Conservation (phyloP, 306 rosid genomes). For the Rosa lucieae region DNA sequence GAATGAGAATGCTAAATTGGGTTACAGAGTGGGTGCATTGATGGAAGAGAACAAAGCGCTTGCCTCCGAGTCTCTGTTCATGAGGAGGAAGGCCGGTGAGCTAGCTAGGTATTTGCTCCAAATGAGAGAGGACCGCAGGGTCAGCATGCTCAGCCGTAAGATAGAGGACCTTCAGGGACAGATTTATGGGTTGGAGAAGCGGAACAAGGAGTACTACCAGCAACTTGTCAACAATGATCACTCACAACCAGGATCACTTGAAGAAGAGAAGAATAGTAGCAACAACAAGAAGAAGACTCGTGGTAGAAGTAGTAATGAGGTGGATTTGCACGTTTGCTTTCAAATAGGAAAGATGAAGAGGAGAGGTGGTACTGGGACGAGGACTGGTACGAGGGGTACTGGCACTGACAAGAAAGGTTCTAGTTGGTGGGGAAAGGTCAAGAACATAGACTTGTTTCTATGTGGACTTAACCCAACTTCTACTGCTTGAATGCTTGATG, state of each 20-base stretch:
- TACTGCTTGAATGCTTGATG: conserved; percentile 14
- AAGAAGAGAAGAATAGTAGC: background rate
- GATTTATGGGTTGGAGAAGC: conserved; percentile 80
- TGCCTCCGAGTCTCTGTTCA: conserved; percentile 61
- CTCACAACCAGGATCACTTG: background rate
- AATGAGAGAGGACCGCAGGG: conserved; percentile 85
- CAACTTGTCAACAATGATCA: conserved; percentile 49
- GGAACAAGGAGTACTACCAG: conserved; percentile 78
- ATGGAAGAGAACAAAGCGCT: conserved; percentile 79
- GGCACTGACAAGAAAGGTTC: conserved; percentile 5
- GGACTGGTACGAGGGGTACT: conserved; percentile 1
- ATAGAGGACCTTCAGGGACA: conserved; percentile 89
- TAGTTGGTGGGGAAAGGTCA: conserved; percentile 63
- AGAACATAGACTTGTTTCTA: conserved; percentile 69
- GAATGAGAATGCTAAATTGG: conserved; percentile 79
- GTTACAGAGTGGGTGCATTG: conserved; percentile 51
- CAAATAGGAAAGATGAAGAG: conserved; percentile 52
- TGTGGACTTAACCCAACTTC: conserved; percentile 62
- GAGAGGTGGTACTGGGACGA: conserved; percentile 13
- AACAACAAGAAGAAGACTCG: conserved; percentile 26
- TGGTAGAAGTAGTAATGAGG: conserved; percentile 30
- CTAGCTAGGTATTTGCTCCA: conserved; percentile 74
- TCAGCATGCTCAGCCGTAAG: conserved; percentile 62
- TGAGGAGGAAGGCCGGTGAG: conserved; percentile 74
- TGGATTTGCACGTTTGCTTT: conserved; percentile 54